phyloP scores from a whole-genome alignment of 208 protist species.

The Leishmania martiniquensis region DNA sequence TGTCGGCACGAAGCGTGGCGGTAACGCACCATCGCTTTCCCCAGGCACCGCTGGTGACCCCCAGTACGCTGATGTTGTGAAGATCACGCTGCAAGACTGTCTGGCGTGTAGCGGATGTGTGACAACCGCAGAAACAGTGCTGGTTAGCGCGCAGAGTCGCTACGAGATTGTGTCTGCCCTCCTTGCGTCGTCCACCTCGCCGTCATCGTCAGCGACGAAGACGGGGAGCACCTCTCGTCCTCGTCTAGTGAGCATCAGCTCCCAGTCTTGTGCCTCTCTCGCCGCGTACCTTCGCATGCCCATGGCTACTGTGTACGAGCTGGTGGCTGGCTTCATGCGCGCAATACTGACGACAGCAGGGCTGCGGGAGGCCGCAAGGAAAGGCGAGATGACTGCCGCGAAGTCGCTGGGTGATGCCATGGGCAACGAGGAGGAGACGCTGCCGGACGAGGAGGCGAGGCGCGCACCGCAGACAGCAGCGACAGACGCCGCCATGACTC shows the following conservation, averaged over 20 bases:
- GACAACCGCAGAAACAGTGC: slow-evolving; percentile 97
- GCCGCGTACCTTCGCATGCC: slow-evolving; percentile 77
- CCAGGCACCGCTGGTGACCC: not conserved
- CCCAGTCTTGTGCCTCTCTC: slow-evolving; percentile 92
- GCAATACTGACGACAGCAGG: slow-evolving; percentile 3
- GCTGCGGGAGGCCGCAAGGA: not conserved
- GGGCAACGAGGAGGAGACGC: slow-evolving; percentile 1
- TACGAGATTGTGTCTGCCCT: slow-evolving; percentile 41
- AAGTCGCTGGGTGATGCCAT: not conserved
- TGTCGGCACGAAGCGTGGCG: slow-evolving; percentile 10
- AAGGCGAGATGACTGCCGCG: not conserved
- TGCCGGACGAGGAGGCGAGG: not conserved
- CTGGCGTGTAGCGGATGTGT: slow-evolving; percentile 96
- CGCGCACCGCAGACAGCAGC: not conserved
- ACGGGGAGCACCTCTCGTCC: slow-evolving; percentile 10
- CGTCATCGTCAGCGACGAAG: not conserved
- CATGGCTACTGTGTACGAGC: slow-evolving; percentile 36
- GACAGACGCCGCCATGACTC: not conserved
- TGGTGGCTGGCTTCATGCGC: slow-evolving; percentile 84
- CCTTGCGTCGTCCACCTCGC: not conserved
- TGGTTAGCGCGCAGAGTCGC: slow-evolving; percentile 87
- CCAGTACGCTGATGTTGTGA: slow-evolving; percentile 43
- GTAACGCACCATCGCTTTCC: not conserved
- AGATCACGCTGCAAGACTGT: slow-evolving; percentile 88
- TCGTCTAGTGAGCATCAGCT: slow-evolving; percentile 93